Percentiles rank a stretch among this genome's conserved stretches.
Evolutionary conservation across 2,329 filamentous ascomycete species (phyloP).

Genomic region (Dactylellina haptotyla): DNA sequence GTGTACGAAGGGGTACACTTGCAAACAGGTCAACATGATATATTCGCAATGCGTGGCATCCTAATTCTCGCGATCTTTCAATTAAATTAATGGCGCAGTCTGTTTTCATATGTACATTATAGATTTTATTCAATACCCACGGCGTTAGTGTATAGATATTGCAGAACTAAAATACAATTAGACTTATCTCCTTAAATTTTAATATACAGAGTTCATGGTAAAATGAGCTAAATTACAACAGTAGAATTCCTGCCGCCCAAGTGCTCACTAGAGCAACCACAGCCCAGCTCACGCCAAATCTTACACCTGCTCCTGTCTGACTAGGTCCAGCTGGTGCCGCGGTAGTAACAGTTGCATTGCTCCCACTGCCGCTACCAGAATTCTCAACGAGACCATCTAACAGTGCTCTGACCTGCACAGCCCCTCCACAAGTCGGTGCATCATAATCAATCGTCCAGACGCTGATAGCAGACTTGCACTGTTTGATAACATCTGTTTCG

Average conservation of each 20-base stretch:
- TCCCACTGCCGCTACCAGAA: neutral
- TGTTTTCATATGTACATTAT: too few species aligned
- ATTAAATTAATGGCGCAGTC: neutral
- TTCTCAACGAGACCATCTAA: constrained; percentile 39
- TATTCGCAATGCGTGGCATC: constrained; percentile 55
- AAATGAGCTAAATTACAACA: constrained; percentile 54
- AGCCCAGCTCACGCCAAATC: constrained; percentile 7
- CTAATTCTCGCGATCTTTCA: neutral
- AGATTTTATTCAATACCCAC: too few species aligned
- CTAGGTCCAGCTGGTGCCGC: neutral
- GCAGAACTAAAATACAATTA: too few species aligned
- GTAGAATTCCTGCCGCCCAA: constrained; percentile 20
- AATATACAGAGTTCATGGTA: neutral
- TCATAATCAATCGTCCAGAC: constrained; percentile 67
- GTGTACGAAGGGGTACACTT: constrained; percentile 12
- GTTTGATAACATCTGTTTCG: constrained; percentile 65
- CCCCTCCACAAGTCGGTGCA: constrained; percentile 61
- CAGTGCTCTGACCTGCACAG: constrained; percentile 24
- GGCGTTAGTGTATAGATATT: too few species aligned
- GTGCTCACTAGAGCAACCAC: neutral
- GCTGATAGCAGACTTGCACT: constrained; percentile 63
- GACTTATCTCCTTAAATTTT: too few species aligned
- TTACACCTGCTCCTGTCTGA: constrained; percentile 25
- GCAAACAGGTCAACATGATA: neutral
- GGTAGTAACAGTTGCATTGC: neutral